Evolutionary conservation across 106 monocot species (phyloP).

Genomic region (Narthecium ossifragum): DNA sequence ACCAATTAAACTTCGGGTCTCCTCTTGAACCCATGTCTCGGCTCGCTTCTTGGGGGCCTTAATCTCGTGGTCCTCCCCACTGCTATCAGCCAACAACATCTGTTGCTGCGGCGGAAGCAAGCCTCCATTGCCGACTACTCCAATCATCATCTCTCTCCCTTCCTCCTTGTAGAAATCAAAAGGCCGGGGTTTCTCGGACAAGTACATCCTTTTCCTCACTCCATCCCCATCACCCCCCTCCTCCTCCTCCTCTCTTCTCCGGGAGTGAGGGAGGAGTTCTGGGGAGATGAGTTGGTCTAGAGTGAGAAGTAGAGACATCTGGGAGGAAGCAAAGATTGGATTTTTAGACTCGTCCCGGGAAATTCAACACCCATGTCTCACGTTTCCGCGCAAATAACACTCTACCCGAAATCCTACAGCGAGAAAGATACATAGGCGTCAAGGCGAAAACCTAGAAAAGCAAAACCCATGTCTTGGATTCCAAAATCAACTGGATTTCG

Average conservation of each 20-base stretch:
- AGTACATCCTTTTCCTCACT: conserved; percentile 38
- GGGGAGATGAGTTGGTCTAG: conserved; percentile 28
- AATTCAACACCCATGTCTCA: conserved; percentile 20
- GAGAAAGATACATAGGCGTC: too few species aligned
- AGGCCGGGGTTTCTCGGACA: conserved; percentile 53
- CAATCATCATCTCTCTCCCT: conserved; percentile 50
- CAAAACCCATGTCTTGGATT: too few species aligned
- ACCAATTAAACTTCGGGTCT: conserved; percentile 67
- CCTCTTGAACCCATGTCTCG: conserved; percentile 95
- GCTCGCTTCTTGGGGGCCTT: conserved; percentile 59
- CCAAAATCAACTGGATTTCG: too few species aligned
- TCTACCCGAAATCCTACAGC: too few species aligned
- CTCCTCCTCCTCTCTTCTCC: too few species aligned
- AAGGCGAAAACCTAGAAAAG: too few species aligned
- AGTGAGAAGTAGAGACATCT: conserved; percentile 23
- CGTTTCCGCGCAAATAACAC: too few species aligned
- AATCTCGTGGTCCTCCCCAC: conserved; percentile 38
- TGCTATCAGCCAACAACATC: conserved; percentile 20
- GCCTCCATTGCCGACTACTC: conserved; percentile 31
- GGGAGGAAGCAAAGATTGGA: not conserved
- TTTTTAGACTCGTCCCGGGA: not conserved
- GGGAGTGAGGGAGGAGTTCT: conserved; percentile 14
- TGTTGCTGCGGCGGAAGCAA: conserved; percentile 15
- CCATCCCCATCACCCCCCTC: too few species aligned
- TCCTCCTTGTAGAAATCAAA: conserved; percentile 56